phyloP scores from a whole-genome alignment of 768 basidiomycete genomes.

The Lactifluus echinatus region DNA sequence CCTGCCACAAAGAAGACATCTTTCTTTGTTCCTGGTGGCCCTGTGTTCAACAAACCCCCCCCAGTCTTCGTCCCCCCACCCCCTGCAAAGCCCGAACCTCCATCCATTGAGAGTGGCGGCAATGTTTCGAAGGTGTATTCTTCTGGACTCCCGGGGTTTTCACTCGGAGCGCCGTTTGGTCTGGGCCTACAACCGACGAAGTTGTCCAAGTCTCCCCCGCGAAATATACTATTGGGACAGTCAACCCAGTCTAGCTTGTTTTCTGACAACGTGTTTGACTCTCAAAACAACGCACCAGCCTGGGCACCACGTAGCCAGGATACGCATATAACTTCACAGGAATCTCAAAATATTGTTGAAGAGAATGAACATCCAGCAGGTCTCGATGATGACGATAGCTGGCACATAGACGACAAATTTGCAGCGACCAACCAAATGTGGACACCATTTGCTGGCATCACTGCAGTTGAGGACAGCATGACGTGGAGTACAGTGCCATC shows the following conservation, averaged over 20 bases:
- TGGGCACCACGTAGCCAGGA: conserved; percentile 60
- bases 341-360: conserved; percentile 16
- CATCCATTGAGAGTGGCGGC: conserved; percentile 15
- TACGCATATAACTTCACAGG: conserved; percentile 37
- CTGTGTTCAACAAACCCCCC: conserved; percentile 53
- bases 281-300: conserved; percentile 34
- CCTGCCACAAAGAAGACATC: conserved; percentile 3
- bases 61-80: conserved; percentile 41
- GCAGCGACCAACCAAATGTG: conserved; percentile 45
- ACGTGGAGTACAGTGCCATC: conserved; percentile 70
- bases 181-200: conserved; percentile 32
- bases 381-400: conserved; percentile 58
- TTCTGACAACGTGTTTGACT: conserved; percentile 46
- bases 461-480: conserved; percentile 53
- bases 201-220: conserved; percentile 21
- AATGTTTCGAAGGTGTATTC: conserved; percentile 26
- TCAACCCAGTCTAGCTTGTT: conserved; percentile 45
- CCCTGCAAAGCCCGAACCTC: conserved; percentile 21
- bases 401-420: conserved; percentile 64
- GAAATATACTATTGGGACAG: conserved; percentile 36
- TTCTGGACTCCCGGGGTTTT: conserved; percentile 31
- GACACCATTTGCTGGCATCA: conserved; percentile 41
- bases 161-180: conserved; percentile 37
- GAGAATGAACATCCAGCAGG: conserved; percentile 30
- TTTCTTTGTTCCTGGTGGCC: conserved; percentile 32